These are phyloP conservation scores for Rosa rugosa DNA, from an alignment of 306 rosid species.

Conservation along the genomic window DNA sequence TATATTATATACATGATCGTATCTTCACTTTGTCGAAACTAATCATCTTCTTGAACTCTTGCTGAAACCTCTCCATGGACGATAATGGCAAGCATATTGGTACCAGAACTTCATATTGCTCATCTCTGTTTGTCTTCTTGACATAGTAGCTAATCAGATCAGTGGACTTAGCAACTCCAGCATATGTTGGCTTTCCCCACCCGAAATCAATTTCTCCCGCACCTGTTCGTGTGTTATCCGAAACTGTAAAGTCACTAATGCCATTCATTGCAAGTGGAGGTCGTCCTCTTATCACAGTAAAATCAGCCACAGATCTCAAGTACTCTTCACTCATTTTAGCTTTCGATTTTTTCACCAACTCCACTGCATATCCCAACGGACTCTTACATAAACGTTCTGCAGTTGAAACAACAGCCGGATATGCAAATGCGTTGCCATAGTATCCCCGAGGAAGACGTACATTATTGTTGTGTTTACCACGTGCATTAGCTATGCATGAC, in stretches of 20 bases:
- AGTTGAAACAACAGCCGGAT: slow-evolving; percentile 11
- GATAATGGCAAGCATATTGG: slow-evolving; percentile 34
- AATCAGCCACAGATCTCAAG: slow-evolving; percentile 41
- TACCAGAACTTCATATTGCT: slow-evolving; percentile 37
- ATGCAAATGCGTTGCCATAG: slow-evolving; percentile 25
- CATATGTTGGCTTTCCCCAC: slow-evolving; percentile 51
- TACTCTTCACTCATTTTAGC: slow-evolving; percentile 31
- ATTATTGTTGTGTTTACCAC: neutral
- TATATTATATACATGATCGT: too few relatives aligned
- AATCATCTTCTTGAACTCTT: slow-evolving; percentile 7
- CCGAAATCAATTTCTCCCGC: slow-evolving; percentile 39
- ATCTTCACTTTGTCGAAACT: neutral
- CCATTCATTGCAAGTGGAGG: neutral
- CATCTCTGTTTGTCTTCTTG: slow-evolving; percentile 7
- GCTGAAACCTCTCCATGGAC: slow-evolving; percentile 39
- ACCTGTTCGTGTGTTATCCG: slow-evolving; percentile 25
- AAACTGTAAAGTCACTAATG: slow-evolving; percentile 15
- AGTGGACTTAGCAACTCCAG: slow-evolving; percentile 23
- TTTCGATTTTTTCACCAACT: slow-evolving; percentile 31
- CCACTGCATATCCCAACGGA: slow-evolving; percentile 24
- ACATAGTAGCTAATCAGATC: slow-evolving; percentile 14
- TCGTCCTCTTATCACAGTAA: slow-evolving; percentile 28
- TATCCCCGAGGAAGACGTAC: neutral
- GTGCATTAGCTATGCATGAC: slow-evolving; percentile 9
- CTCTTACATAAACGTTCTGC: neutral